phyloP scores from a whole-genome alignment of 2,329 filamentous ascomycete genomes.

The Metarhizium rileyi region DNA sequence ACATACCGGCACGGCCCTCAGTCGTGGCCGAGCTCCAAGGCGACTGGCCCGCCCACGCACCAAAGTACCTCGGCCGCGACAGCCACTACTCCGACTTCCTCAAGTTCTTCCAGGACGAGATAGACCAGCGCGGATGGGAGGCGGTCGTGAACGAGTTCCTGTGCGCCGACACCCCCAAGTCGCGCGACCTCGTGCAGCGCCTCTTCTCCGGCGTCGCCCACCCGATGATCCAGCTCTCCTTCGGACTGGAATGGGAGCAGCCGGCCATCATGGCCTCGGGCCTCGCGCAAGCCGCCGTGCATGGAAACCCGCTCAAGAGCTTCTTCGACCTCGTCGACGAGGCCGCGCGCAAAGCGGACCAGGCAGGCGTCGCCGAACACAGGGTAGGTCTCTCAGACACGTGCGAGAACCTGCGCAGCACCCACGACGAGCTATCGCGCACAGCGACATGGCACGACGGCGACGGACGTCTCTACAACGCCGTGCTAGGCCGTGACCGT shows the following conservation, averaged over 20 bases:
- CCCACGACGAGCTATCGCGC: constrained; percentile 44
- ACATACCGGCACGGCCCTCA: constrained; percentile 33
- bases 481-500: constrained; percentile 49
- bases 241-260: constrained; percentile 73
- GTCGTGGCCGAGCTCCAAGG: constrained; percentile 44
- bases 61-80: constrained; percentile 50
- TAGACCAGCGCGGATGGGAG: constrained; percentile 52
- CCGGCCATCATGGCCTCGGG: constrained; percentile 73
- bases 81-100: constrained; percentile 64
- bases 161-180: constrained; percentile 54
- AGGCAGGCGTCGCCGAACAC: constrained; percentile 4
- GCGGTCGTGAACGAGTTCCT: constrained; percentile 55
- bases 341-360: constrained; percentile 20
- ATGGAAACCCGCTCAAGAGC: constrained; percentile 43
- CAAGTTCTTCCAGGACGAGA: constrained; percentile 64
- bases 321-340: constrained; percentile 47
- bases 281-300: constrained; percentile 67
- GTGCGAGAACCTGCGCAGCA: constrained; percentile 44
- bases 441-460: constrained; percentile 39
- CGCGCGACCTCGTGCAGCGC: constrained; percentile 59
- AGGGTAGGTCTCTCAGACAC: constrained; percentile 40
- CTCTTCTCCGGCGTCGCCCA: constrained; percentile 64
- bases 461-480: constrained; percentile 56
- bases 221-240: constrained; percentile 77
- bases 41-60: constrained; percentile 43